Evolutionary conservation across 495 filamentous ascomycete genomes (phyloP), one percentile per base, ranked within the genome.

Genomic region (Penicillium paradoxum): DNA sequence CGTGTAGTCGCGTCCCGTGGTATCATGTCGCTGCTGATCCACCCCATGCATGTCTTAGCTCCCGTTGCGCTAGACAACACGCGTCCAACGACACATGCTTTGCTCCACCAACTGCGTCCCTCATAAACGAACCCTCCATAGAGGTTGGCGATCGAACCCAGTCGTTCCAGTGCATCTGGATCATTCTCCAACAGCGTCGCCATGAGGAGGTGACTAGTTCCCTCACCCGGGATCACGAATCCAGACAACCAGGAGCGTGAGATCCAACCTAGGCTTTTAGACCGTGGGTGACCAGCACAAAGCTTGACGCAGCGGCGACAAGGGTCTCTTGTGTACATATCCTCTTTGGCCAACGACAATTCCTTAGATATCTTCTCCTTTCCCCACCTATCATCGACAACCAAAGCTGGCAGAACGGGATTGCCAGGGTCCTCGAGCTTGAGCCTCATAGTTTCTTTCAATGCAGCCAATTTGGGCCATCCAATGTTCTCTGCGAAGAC

Each of bases 51-150:
- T 53, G 88, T 86, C n/a, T 75, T 78, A 15, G 84, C 79, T 8
- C 80, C 84, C 22, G 79, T 73, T 9, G 81, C 66, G 30, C 83
- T 81, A 50, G 85, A 84, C 19, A 95, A 59, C 0, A 95, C 86
- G 29, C 87, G 81, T 7, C 88, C 88, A 21, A 91, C 80, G 37
- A 93, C 76, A 59, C 86, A 90, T 38, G 78, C 71, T 29, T 86
- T 90, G 66, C 88, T 91, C 90, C 90, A 95, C 75, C 86, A 93
- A 49, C 82, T 91, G 55, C 80, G 82, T 15, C 75, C 79, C 8
- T 59, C 64, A 60, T 89, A 90, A 7, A 85, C 67, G 58, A 95
- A 90, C 4, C 89, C 90, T n/a, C 86, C 86, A 58, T 85, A 86
- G 7, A 95, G 69, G 64, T 86, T 90, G 2, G 83, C 84, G 38